Base-by-base conservation (phyloP, 192 early-diverging fungal genomes). In the Coemansia sp. region DNA sequence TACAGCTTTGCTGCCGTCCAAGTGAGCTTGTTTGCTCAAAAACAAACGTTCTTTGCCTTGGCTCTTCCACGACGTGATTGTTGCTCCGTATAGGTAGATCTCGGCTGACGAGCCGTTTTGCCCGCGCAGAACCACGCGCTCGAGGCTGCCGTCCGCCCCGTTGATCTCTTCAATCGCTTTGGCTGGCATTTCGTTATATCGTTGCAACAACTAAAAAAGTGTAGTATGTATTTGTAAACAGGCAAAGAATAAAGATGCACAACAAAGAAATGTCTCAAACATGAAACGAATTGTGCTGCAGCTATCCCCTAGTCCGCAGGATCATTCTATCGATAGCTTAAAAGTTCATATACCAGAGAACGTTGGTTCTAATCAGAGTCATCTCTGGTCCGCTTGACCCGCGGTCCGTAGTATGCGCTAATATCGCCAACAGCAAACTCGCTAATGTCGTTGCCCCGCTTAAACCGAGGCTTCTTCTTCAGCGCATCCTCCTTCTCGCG, bases 1-100 rank as follows among this genome's bases (percentile, higher is more conserved):
- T 62, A 97, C 91, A 1, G 94, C 90, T 84, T 95, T 97, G 72
- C 87, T 86, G 35, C 93, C 94, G 71, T 99, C 88, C 1, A 95
- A 77, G 29, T 88, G 81, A 19, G 95, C 90, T 60, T 87, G 84
- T 39, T 75, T 78, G 79, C 93, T 96, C 48, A 98, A 78, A 72
- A 96, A 98, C 59, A 98, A 82, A 65, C 86, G 85, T 66, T 98
- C 94, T 51, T 82, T 59, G 39, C 85, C 91, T 27, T 73, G 67
- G 51, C 84, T 81, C 55, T 86, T 88, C 94, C 95, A 99, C 35
- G 88, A 90, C 1, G 93, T 99, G 50, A 99, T 82, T 1, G 97
- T 98, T 24, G 95, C 93, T 6, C 97, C 96, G 70, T 74, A 86
- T 23, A 70, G 47, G 65, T 79, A 66, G 15, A 84, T 56, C 59